These are phyloP conservation scores for Fusarium euwallaceae DNA, from an alignment of 2,329 filamentous ascomycete genomes.

Conservation along the genomic window DNA sequence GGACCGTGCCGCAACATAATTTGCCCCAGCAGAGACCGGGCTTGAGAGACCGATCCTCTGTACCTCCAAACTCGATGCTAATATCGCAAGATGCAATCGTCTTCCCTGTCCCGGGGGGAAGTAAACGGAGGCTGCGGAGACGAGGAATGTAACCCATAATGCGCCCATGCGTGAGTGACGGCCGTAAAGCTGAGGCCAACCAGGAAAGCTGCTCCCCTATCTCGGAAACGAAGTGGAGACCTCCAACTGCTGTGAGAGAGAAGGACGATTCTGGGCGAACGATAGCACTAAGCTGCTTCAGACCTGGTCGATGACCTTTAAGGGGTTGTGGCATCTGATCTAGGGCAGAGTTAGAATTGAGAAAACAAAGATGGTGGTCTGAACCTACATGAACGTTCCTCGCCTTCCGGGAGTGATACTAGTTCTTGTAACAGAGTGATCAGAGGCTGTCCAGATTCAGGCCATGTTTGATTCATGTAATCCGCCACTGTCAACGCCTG, in stretches of 20 bases:
- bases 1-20: not conserved
- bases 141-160: not conserved
- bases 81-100: not conserved
- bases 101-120: not conserved
- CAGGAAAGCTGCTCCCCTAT: slow-evolving; percentile 23
- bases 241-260: not conserved
- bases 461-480: slow-evolving; percentile 24
- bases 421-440: not conserved
- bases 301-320: not conserved
- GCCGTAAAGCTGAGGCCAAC: slow-evolving; percentile 1
- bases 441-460: not conserved
- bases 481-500: slow-evolving; percentile 5
- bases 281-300: not conserved
- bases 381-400: not conserved
- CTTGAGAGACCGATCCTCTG: too few relatives aligned
- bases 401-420: not conserved
- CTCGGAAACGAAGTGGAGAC: slow-evolving; percentile 2
- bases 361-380: not conserved
- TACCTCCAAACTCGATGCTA: not conserved
- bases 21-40: slow-evolving; percentile 18
- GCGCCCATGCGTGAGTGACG: not conserved
- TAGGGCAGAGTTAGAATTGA: not conserved
- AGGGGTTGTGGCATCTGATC: not conserved
- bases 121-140: not conserved
- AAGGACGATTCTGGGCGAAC: not conserved